These are phyloP conservation scores for Apiotrichum mycotoxinovorans DNA, from an alignment of 1,284 basidiomycete genomes.

Conservation along the genomic window DNA sequence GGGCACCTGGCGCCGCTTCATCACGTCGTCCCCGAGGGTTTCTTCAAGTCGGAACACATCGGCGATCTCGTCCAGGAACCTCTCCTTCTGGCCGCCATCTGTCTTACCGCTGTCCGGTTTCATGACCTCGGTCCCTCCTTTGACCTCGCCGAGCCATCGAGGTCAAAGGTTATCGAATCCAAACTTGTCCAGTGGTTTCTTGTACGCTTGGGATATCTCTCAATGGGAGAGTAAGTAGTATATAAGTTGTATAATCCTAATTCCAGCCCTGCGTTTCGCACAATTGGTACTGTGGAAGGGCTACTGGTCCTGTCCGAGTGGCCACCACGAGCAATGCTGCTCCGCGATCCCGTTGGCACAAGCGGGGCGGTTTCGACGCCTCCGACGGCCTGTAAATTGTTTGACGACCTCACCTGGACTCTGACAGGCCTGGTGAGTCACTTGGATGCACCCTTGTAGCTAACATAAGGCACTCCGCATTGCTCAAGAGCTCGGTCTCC, in stretches of 20 bases:
- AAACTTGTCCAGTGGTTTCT: constrained; percentile 16
- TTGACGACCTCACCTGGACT: constrained; percentile 25
- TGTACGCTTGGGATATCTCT: constrained; percentile 13
- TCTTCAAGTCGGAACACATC: constrained; percentile 16
- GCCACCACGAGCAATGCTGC: constrained; percentile 18
- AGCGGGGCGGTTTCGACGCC: neutral
- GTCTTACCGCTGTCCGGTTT: constrained; percentile 12
- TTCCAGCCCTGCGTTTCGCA: constrained; percentile 10
- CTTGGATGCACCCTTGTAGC: neutral
- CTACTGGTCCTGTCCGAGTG: constrained; percentile 24
- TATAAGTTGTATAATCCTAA: neutral
- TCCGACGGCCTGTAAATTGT: constrained; percentile 18
- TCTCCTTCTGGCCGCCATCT: constrained; percentile 14
- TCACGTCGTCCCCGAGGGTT: constrained; percentile 10
- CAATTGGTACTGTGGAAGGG: constrained; percentile 19
- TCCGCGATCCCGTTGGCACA: constrained; percentile 2
- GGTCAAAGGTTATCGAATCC: constrained; percentile 9
- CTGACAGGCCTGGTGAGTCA: constrained; percentile 15
- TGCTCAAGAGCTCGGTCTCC: constrained; percentile 20
- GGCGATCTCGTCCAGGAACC: constrained; percentile 12
- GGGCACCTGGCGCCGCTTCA: constrained; percentile 12
- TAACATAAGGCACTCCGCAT: constrained; percentile 22
- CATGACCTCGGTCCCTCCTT: constrained; percentile 13
- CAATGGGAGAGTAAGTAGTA: constrained; percentile 13
- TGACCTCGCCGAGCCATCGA: constrained; percentile 3